Base-by-base conservation (phyloP, 768 basidiomycete genomes). In the Punctularia strigosozonata region DNA sequence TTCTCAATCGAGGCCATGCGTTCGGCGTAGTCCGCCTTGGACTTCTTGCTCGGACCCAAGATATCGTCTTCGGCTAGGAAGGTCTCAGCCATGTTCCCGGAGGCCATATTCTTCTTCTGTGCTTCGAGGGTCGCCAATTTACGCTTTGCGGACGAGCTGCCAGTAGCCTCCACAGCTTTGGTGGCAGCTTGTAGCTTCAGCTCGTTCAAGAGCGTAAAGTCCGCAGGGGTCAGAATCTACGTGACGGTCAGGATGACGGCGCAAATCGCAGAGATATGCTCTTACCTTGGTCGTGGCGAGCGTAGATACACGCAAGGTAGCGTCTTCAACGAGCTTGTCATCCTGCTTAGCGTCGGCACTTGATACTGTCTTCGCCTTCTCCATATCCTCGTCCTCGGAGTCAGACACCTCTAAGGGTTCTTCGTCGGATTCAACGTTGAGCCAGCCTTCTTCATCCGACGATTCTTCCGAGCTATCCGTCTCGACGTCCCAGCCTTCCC, bases 221-320 rank as follows among this genome's bases (percentile, higher is more conserved):
- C 95, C 22, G 91, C 91, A 0, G 95, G 95, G 0, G 95, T 98
- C 31, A 98, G 74, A 50, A 99, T 98, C 90, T 95, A 47, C 18
- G 25, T 12, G 10, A 30, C n/a, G 21, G 15, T 35, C 20, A 23
- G 33, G 33, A 42, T 36, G 30, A 17, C 19, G 14, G 28, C 10
- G 18, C n/a, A 30, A 3, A 39, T 35, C 21, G 24, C 25, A 31
- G 36, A 26, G 18, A 30, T 20, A 3, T 22, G 34, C 38, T 41
- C 50, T 36, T 40, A 82, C 89, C 64, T 90, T 90, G 19, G 83
- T 82, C 4, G 80, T 89, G 2, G 84, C 84, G 36, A 91, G 60
- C 0, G 73, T 77, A 20, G 84, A 84, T 44, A 69, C 57, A 13
- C 71, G 64, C 10, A 55, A 61, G 5, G 58, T 45, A 8, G 55